Percentiles rank a stretch among this genome's conserved stretches.
Conservation (phyloP, 345 rosid genomes). For the Brassica nigra region DNA sequence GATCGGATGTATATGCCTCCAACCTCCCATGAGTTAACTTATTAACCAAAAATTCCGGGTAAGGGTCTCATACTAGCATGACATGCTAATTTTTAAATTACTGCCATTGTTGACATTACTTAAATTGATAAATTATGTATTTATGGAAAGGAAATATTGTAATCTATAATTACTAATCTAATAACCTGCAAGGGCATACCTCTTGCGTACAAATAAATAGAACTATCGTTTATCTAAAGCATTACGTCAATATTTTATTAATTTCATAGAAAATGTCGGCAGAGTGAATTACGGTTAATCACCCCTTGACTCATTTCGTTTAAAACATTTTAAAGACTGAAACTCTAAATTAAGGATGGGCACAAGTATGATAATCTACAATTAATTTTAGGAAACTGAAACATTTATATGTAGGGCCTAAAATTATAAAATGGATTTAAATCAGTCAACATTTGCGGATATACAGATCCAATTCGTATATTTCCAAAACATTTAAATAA, state of each 20-base stretch:
- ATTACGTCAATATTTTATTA: neutral
- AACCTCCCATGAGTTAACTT: neutral
- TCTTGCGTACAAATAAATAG: neutral
- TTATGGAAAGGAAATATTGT: neutral
- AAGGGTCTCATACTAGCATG: neutral
- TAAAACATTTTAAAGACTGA: conserved; percentile 2
- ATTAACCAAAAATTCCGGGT: neutral
- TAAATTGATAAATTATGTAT: neutral
- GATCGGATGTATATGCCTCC: neutral
- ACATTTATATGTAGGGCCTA: neutral
- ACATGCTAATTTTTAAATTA: neutral
- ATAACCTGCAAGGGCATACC: conserved; percentile 14
- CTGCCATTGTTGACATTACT: neutral
- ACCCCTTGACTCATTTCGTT: conserved; percentile 24
- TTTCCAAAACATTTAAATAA: neutral
- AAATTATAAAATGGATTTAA: neutral
- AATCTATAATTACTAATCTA: neutral
- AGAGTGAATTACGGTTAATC: conserved; percentile 28
- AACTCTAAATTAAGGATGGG: neutral
- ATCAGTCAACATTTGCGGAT: neutral
- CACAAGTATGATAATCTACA: neutral
- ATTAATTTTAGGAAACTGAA: neutral
- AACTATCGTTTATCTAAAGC: conserved; percentile 3
- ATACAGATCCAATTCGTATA: neutral
- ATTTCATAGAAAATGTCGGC: conserved; percentile 24